These are phyloP conservation scores for Myriosclerotinia scirpicola DNA, from an alignment of 2,329 filamentous ascomycete species.

Conservation along the genomic window DNA sequence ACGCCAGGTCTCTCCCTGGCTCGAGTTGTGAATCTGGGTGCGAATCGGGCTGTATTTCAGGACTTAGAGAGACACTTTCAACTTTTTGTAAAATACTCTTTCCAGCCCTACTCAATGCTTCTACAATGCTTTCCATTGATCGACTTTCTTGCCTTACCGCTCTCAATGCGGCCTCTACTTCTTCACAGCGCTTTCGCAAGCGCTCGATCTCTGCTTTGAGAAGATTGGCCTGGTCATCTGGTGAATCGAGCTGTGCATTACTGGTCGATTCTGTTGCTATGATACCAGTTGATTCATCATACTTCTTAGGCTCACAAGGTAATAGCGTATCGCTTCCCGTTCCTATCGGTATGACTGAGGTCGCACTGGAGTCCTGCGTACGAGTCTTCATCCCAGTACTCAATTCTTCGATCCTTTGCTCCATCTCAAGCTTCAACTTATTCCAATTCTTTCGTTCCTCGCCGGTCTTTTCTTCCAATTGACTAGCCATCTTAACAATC, in stretches of 20 bases:
- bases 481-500: conserved; percentile 40
- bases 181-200: conserved; percentile 34
- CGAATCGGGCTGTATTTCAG: background rate
- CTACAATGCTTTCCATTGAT: conserved; percentile 35
- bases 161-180: conserved; percentile 34
- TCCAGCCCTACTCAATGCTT: conserved; percentile 32
- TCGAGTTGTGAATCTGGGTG: background rate
- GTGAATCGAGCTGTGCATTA: background rate
- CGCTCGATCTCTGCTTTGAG: conserved; percentile 35
- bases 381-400: conserved; percentile 18
- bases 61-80: conserved; percentile 15
- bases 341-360: background rate
- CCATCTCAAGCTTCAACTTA: conserved; percentile 35
- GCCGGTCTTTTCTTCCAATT: conserved; percentile 36
- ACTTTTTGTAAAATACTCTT: conserved; percentile 20
- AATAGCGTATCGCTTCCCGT: background rate
- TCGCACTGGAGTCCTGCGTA: background rate
- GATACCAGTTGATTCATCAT: conserved; percentile 24
- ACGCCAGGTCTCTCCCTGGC: background rate
- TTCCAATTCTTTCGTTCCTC: conserved; percentile 38
- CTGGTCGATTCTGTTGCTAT: conserved; percentile 11
- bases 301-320: conserved; percentile 22
- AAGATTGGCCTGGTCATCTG: conserved; percentile 25
- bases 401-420: conserved; percentile 35
- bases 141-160: conserved; percentile 35